phyloP scores from a whole-genome alignment of 2,329 filamentous ascomycete genomes.

The Sporothrix sp. region DNA sequence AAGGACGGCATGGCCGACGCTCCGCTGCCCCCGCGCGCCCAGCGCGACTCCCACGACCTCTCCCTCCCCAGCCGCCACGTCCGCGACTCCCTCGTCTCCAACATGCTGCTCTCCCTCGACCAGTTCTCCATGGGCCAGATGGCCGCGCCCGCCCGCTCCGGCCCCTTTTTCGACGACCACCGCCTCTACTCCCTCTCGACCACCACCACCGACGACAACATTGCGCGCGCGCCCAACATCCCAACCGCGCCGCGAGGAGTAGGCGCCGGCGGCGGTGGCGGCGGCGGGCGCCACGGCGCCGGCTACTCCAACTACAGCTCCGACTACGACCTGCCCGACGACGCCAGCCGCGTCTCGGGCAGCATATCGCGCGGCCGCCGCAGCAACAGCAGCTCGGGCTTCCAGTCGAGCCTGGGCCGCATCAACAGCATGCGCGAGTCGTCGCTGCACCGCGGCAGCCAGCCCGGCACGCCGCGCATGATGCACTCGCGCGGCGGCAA shows the following conservation, averaged over 20 bases:
- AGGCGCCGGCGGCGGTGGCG: constrained; percentile 13
- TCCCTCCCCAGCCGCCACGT: constrained; percentile 67
- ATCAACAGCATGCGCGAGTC: constrained; percentile 53
- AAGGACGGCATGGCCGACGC: constrained; percentile 25
- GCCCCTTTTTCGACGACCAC: constrained; percentile 28
- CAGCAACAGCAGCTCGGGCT: constrained; percentile 73
- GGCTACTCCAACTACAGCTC: constrained; percentile 43
- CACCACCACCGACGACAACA: constrained; percentile 19
- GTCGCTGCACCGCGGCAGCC: constrained; percentile 25
- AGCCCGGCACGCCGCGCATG: constrained; percentile 33
- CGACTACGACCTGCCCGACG: constrained; percentile 33
- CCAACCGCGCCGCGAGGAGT: constrained; percentile 6
- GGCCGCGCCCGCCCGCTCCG: constrained; percentile 17
- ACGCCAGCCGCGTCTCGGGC: constrained; percentile 43
- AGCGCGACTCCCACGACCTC: constrained; percentile 71
- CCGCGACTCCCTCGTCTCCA: constrained; percentile 85
- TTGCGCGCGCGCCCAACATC: constrained; percentile 9
- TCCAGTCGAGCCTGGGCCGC: constrained; percentile 48
- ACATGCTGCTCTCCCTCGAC: constrained; percentile 90
- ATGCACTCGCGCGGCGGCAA: constrained; percentile 49
- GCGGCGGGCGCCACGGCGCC: constrained; percentile 33
- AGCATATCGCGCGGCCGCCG: constrained; percentile 50
- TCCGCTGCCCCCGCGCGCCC: constrained; percentile 18
- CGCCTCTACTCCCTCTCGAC: constrained; percentile 23
- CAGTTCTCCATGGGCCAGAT: constrained; percentile 56